Percentiles rank a stretch among this genome's conserved stretches.
phyloP scores from a whole-genome alignment of 495 filamentous ascomycete genomes.

The Trichoderma virens region DNA sequence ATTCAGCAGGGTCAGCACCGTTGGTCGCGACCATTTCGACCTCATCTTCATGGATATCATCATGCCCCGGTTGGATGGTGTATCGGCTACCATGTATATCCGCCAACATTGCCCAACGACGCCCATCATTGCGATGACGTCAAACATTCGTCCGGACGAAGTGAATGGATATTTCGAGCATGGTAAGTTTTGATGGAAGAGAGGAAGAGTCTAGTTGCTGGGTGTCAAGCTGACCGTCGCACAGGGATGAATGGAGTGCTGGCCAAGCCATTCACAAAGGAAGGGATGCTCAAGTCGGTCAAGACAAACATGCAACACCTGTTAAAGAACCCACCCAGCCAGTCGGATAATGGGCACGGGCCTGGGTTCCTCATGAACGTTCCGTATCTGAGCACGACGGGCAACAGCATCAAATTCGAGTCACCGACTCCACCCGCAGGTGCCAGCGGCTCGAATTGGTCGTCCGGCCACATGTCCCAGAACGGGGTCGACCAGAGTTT shows the following conservation, averaged over 20 bases:
- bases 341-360: conserved; percentile 5
- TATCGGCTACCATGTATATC: conserved; percentile 89
- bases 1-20: conserved; percentile 74
- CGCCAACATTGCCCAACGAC: conserved; percentile 76
- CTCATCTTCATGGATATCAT: conserved; percentile 98
- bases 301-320: conserved; percentile 82
- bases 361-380: not conserved
- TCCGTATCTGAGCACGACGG: conserved; percentile 14
- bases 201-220: not conserved
- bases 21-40: conserved; percentile 62
- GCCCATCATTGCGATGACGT: conserved; percentile 97
- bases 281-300: conserved; percentile 83
- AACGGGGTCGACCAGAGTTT: conserved; percentile 4
- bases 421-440: conserved; percentile 14
- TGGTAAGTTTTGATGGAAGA: conserved; percentile 57
- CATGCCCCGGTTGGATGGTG: conserved; percentile 93
- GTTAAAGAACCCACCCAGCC: conserved; percentile 38
- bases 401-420: conserved; percentile 15
- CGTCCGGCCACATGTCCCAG: conserved; percentile 6
- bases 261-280: conserved; percentile 94
- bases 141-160: conserved; percentile 94
- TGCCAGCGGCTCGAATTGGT: conserved; percentile 15
- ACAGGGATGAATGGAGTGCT: conserved; percentile 98
- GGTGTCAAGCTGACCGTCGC: conserved; percentile 17
- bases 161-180: conserved; percentile 96